A percentile compares a stretch with the other conserved stretches of the same genome.
Evolutionary conservation across 192 early-diverging fungal genomes (phyloP).

Genomic region (Mortierella antarctica): DNA sequence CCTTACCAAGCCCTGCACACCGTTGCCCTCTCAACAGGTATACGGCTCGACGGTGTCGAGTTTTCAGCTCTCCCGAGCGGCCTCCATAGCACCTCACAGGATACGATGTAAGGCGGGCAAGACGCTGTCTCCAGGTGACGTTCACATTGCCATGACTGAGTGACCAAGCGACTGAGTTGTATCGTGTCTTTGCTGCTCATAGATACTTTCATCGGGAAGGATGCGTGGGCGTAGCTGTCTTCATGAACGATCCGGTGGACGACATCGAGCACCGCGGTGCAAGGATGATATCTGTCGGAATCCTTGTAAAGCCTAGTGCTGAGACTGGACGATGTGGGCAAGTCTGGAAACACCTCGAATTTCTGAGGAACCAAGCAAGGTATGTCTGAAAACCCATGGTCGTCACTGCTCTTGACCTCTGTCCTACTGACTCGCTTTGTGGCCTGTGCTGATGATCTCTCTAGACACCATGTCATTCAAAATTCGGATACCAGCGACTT

Average conservation of each 20-base stretch:
- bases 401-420: neutral
- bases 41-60: constrained; percentile 61
- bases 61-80: constrained; percentile 67
- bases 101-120: constrained; percentile 58
- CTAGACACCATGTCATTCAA: constrained; percentile 6
- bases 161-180: neutral
- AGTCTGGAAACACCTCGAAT: constrained; percentile 61
- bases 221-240: constrained; percentile 60
- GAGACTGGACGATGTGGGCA: constrained; percentile 59
- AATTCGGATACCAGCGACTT: constrained; percentile 15
- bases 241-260: constrained; percentile 51
- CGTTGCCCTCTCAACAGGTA: constrained; percentile 33
- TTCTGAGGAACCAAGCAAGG: constrained; percentile 53
- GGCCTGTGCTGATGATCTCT: neutral
- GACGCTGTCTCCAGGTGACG: neutral
- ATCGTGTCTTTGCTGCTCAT: neutral
- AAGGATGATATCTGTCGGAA: constrained; percentile 61
- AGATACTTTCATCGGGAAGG: constrained; percentile 61
- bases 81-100: constrained; percentile 58
- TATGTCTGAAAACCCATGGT: constrained; percentile 9
- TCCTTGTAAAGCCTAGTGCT: constrained; percentile 55
- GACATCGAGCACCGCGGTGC: constrained; percentile 59
- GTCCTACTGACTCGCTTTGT: neutral
- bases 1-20: neutral
- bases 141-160: neutral